These are phyloP conservation scores for Alternaria alternata DNA, from an alignment of 2,329 filamentous ascomycete species.

Conservation along the genomic window DNA sequence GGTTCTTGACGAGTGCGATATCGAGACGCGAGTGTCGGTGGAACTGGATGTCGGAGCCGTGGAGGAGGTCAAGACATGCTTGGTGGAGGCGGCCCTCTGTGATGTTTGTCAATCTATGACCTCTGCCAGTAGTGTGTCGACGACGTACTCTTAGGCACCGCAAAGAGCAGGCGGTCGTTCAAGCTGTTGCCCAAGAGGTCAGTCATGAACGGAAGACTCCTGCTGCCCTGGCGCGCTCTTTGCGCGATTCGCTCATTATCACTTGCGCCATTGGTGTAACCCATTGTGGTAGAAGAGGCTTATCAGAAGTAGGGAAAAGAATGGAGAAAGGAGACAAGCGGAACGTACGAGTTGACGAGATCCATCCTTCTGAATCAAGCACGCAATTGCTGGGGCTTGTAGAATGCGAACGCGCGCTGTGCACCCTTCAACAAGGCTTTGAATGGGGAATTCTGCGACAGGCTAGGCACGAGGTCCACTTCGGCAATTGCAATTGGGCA, in stretches of 20 bases:
- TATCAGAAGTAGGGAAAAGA: slow-evolving; percentile 8
- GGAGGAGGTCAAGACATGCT: slow-evolving; percentile 85
- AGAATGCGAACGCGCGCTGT: slow-evolving; percentile 24
- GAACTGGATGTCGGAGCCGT: slow-evolving; percentile 96
- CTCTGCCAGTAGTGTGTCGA: background rate
- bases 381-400: slow-evolving; percentile 34
- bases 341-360: slow-evolving; percentile 53
- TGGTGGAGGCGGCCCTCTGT: slow-evolving; percentile 92
- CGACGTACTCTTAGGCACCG: slow-evolving; percentile 93
- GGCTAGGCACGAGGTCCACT: slow-evolving; percentile 33
- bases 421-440: slow-evolving; percentile 16
- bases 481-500: slow-evolving; percentile 36
- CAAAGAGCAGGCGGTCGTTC: slow-evolving; percentile 92
- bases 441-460: slow-evolving; percentile 24
- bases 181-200: slow-evolving; percentile 67
- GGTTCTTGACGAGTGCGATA: slow-evolving; percentile 97
- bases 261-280: slow-evolving; percentile 26
- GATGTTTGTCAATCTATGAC: slow-evolving; percentile 15
- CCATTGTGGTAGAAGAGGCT: slow-evolving; percentile 29
- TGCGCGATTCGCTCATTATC: slow-evolving; percentile 31
- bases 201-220: slow-evolving; percentile 51
- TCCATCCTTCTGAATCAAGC: slow-evolving; percentile 48
- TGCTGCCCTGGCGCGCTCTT: slow-evolving; percentile 41
- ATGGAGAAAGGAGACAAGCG: slow-evolving; percentile 11
- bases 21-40: slow-evolving; percentile 93